phyloP scores from a whole-genome alignment of 495 filamentous ascomycete species.

The Pyrenula massariospora region DNA sequence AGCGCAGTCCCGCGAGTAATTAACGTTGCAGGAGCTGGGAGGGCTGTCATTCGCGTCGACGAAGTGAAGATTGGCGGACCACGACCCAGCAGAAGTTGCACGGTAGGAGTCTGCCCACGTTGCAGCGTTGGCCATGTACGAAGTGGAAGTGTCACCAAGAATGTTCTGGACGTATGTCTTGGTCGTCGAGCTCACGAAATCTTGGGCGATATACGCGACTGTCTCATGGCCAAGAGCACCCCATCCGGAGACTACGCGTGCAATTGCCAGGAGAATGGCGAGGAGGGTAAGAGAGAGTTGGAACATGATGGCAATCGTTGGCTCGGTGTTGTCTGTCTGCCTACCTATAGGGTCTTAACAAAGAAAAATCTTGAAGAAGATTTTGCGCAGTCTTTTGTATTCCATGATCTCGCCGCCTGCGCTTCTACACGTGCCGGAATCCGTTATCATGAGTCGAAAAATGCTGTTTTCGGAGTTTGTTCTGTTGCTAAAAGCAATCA shows the following conservation, averaged over 20 bases:
- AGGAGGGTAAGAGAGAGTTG: not conserved
- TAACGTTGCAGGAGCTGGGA: conserved; percentile 41
- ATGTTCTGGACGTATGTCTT: conserved; percentile 34
- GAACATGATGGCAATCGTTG: not conserved
- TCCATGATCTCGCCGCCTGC: not conserved
- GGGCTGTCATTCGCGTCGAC: conserved; percentile 57
- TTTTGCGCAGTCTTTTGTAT: not conserved
- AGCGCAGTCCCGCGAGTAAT: conserved; percentile 45
- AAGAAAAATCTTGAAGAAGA: not conserved
- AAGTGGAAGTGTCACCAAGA: conserved; percentile 33
- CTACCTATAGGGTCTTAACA: not conserved
- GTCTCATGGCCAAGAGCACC: conserved; percentile 49
- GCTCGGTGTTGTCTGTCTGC: not conserved
- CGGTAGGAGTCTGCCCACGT: conserved; percentile 52
- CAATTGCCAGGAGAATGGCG: not conserved
- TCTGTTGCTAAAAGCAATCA: not conserved
- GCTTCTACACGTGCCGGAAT: not conserved
- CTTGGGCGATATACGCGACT: conserved; percentile 43
- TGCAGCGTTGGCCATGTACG: conserved; percentile 46
- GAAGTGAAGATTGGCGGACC: conserved; percentile 43
- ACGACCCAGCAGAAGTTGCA: conserved; percentile 37
- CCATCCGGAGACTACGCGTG: conserved; percentile 19
- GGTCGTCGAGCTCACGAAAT: conserved; percentile 34
- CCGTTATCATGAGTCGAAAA: not conserved
- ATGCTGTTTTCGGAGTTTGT: not conserved